Percentiles rank a stretch among this genome's conserved stretches.
Evolutionary conservation across 257 asterid species (phyloP).

Genomic region (Fraxinus excelsior): DNA sequence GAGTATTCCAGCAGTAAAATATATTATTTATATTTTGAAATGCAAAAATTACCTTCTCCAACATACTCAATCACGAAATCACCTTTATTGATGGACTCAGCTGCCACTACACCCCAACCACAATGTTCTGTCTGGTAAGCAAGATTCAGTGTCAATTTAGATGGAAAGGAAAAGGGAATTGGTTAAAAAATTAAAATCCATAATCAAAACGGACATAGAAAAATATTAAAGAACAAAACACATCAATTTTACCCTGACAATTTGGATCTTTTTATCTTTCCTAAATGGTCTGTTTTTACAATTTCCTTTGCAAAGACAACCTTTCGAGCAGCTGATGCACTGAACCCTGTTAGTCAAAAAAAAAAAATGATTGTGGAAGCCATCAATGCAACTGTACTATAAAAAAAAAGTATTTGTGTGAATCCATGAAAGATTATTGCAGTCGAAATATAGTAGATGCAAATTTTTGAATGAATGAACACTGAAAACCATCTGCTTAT

Average conservation of each 20-base stretch:
- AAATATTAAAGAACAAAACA: neutral
- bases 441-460: neutral
- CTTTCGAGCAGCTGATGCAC: conserved; percentile 91
- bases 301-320: conserved; percentile 73
- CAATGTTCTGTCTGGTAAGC: conserved; percentile 76
- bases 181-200: conserved; percentile 7
- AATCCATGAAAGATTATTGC: neutral
- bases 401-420: neutral
- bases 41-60: conserved; percentile 78
- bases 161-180: conserved; percentile 10
- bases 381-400: conserved; percentile 1
- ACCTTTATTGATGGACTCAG: conserved; percentile 71
- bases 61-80: conserved; percentile 86
- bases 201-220: conserved; percentile 3
- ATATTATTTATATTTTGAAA: conserved; percentile 16
- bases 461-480: neutral
- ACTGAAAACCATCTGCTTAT: neutral
- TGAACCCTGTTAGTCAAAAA: conserved; percentile 54
- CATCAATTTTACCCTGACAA: conserved; percentile 62
- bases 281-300: conserved; percentile 83
- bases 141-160: conserved; percentile 28
- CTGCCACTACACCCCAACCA: conserved; percentile 98
- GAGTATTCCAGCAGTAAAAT: neutral
- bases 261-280: conserved; percentile 63
- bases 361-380: conserved; percentile 20